Evolutionary conservation across 306 rosid species (phyloP), one percentile per base, ranked within the genome.

Genomic region (Psophocarpus tetragonolobus): DNA sequence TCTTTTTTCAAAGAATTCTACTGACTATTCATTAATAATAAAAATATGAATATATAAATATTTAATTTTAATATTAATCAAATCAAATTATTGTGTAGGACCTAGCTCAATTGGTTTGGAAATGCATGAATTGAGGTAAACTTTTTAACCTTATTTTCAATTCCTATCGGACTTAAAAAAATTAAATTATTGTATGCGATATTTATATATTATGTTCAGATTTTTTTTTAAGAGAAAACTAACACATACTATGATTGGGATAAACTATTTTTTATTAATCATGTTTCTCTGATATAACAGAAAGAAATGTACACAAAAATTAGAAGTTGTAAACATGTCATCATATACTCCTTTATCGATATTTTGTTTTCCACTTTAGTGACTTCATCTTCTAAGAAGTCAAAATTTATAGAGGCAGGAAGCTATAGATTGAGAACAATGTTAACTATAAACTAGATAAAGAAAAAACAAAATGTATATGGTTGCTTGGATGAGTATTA

Each of bases 401-500:
- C 18, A 66, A 39, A 66, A 17, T 8, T 64, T 64, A 9, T 9
- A 35, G 30, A 18, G 12, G 23, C 3, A 12, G 11, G 17, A 10
- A 65, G 39, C 20, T 38, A 65, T 35, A 4, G 48, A 64, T 64
- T 62, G 4, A 32, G 45, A 38, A 36, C 35, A 41, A 2, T 67
- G 53, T 39, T 71, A 50, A 20, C n/a, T n/a, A 41, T 39, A 2
- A 50, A 57, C 78, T 39, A 15, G 41, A 73, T 26, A 15, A 38
- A 7, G 30, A 15, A 44, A 8, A 4, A 15, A 60, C 6, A 3
- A 6, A 53, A 12, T 36, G 38, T 23, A 21, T 15, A 15, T 0
- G 68, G 17, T 73, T 38, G 77, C 29, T 56, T 23, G 24, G 54
- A n/a, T n/a, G n/a, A n/a, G n/a, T n/a, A n/a, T n/a, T n/a, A n/a